These are phyloP conservation scores for Leccinellum luteum DNA, from an alignment of 768 basidiomycete species.

Conservation along the genomic window DNA sequence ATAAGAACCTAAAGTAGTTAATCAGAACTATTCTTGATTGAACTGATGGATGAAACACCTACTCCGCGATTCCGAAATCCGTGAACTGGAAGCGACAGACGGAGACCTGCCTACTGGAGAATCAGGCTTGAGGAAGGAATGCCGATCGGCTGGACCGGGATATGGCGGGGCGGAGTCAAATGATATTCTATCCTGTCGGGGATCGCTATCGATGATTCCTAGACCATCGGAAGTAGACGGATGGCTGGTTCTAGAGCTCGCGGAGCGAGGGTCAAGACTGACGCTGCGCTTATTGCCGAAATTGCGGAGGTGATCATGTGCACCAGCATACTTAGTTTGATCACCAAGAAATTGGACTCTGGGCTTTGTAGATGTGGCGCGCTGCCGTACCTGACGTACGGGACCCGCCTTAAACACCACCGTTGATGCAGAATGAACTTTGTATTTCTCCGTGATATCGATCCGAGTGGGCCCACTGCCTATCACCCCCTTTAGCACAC, in stretches of 20 bases:
- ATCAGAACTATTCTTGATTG: not conserved
- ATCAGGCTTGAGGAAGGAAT: not conserved
- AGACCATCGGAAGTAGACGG: constrained; percentile 11
- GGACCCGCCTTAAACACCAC: constrained; percentile 69
- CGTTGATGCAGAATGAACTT: constrained; percentile 65
- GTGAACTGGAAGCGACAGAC: constrained; percentile 10
- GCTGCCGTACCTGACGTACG: constrained; percentile 24
- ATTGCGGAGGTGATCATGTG: not conserved
- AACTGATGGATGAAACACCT: not conserved
- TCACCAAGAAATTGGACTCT: constrained; percentile 12
- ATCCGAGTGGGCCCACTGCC: constrained; percentile 69
- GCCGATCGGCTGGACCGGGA: constrained; percentile 9
- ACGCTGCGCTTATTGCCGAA: constrained; percentile 3
- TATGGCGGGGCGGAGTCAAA: constrained; percentile 35
- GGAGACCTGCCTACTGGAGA: constrained; percentile 3
- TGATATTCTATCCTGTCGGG: not conserved
- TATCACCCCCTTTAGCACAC: constrained; percentile 8
- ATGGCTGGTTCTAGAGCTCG: constrained; percentile 2
- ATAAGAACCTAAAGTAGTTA: constrained; percentile 10
- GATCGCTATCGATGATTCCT: not conserved
- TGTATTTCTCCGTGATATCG: constrained; percentile 77
- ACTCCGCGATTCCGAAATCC: constrained; percentile 12
- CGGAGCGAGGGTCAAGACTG: constrained; percentile 8
- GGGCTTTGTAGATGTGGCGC: constrained; percentile 16
- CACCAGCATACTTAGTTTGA: not conserved